A percentile compares a stretch with the other conserved stretches of the same genome.
Evolutionary conservation across 208 protist species (phyloP).

Genomic region (Crithidia acanthocephali): DNA sequence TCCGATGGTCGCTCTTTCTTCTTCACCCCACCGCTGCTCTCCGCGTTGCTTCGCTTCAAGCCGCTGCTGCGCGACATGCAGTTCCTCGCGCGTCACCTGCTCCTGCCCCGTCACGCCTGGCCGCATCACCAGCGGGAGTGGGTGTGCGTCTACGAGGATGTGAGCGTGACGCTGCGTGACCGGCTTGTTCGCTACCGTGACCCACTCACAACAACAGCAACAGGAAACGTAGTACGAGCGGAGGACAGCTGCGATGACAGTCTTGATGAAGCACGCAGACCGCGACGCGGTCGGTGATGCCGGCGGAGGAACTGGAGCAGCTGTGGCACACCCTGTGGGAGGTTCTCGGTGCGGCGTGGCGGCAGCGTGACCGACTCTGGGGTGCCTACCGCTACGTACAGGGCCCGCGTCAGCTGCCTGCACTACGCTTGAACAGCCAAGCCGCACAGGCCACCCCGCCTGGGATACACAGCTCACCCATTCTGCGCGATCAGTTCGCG

Average conservation of each 20-base stretch:
- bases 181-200: constrained; percentile 57
- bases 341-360: constrained; percentile 68
- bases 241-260: background rate
- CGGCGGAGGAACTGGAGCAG: constrained; percentile 26
- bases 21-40: constrained; percentile 37
- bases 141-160: constrained; percentile 73
- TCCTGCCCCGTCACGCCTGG: constrained; percentile 59
- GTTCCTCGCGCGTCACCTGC: constrained; percentile 46
- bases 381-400: constrained; percentile 49
- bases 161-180: constrained; percentile 48
- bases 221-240: background rate
- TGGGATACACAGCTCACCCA: constrained; percentile 25
- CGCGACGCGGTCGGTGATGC: background rate
- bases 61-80: constrained; percentile 60
- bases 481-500: constrained; percentile 25
- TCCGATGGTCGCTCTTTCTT: too few species aligned
- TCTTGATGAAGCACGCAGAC: too few species aligned
- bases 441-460: constrained; percentile 20
- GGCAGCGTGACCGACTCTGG: constrained; percentile 66
- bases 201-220: background rate
- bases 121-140: constrained; percentile 61
- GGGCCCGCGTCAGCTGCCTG: constrained; percentile 16
- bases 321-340: constrained; percentile 72
- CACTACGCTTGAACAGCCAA: constrained; percentile 19
- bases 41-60: constrained; percentile 44